A percentile compares a stretch with the other conserved stretches of the same genome.
phyloP scores from a whole-genome alignment of 495 filamentous ascomycete genomes.

The Podospora didyma region DNA sequence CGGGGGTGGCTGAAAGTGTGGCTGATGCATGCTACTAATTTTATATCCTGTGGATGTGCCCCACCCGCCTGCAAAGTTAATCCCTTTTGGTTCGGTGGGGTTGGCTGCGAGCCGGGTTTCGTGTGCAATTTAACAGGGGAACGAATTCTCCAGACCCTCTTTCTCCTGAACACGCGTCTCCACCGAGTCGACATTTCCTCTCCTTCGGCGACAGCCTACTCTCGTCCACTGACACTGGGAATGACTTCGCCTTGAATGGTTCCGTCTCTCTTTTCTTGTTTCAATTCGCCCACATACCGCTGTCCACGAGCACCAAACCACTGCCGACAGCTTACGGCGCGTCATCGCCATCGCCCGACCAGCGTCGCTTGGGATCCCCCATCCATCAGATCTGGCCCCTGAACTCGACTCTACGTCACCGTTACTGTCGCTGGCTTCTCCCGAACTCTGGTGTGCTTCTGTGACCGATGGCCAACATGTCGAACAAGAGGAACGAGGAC shows the following conservation, averaged over 20 bases:
- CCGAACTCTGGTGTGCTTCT: neutral
- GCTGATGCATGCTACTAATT: too few species aligned
- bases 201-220: neutral
- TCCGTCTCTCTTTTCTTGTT: slow-evolving; percentile 6
- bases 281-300: neutral
- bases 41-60: too few species aligned
- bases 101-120: slow-evolving; percentile 12
- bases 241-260: slow-evolving; percentile 3
- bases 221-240: neutral
- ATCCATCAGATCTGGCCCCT: neutral
- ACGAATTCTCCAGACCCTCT: slow-evolving; percentile 16
- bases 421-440: neutral
- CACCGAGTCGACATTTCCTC: slow-evolving; percentile 5
- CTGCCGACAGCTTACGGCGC: neutral
- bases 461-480: slow-evolving; percentile 26
- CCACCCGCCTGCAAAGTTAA: neutral
- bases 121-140: slow-evolving; percentile 29
- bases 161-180: slow-evolving; percentile 26
- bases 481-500: slow-evolving; percentile 83
- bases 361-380: too few species aligned
- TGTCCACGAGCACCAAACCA: neutral
- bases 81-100: neutral
- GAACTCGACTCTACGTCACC: neutral
- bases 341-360: neutral
- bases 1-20: too few species aligned